Conservation (phyloP, 176 grass and related monocot genomes). For the Zizania latifolia region DNA sequence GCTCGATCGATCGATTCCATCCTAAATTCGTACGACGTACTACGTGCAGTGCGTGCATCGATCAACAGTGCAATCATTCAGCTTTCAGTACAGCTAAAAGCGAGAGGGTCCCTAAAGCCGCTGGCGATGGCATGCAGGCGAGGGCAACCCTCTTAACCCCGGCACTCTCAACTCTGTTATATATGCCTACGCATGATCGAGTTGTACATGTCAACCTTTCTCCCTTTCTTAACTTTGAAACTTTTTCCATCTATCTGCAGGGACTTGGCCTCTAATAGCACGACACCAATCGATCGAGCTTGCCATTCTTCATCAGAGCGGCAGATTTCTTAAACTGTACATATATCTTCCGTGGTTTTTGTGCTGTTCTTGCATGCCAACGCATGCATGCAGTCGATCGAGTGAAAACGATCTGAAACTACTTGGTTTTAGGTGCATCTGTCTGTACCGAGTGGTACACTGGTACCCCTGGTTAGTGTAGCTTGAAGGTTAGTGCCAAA, state of each 20-base stretch:
- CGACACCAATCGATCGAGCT: background rate
- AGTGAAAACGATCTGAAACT: background rate
- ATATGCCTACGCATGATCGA: background rate
- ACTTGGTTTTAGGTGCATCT: background rate
- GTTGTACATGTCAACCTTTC: constrained; percentile 3
- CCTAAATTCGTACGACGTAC: background rate
- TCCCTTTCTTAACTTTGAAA: background rate
- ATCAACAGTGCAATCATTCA: constrained; percentile 40
- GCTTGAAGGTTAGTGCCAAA: constrained; percentile 47
- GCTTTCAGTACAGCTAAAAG: constrained; percentile 33
- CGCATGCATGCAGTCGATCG: background rate
- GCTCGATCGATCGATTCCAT: background rate
- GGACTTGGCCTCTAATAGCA: background rate
- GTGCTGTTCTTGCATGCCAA: background rate
- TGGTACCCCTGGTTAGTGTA: constrained; percentile 32
- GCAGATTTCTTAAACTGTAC: background rate
- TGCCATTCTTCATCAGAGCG: background rate
- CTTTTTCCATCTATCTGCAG: background rate
- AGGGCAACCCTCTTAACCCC: constrained; percentile 2
- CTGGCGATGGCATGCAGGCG: background rate
- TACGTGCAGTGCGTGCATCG: constrained; percentile 12
- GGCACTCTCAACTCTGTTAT: too few species aligned
- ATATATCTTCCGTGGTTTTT: background rate
- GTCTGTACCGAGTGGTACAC: constrained; percentile 7
- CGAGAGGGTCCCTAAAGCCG: constrained; percentile 22